A percentile compares a stretch with the other conserved stretches of the same genome.
phyloP scores from a whole-genome alignment of 345 rosid species.

The Hevea brasiliensis region DNA sequence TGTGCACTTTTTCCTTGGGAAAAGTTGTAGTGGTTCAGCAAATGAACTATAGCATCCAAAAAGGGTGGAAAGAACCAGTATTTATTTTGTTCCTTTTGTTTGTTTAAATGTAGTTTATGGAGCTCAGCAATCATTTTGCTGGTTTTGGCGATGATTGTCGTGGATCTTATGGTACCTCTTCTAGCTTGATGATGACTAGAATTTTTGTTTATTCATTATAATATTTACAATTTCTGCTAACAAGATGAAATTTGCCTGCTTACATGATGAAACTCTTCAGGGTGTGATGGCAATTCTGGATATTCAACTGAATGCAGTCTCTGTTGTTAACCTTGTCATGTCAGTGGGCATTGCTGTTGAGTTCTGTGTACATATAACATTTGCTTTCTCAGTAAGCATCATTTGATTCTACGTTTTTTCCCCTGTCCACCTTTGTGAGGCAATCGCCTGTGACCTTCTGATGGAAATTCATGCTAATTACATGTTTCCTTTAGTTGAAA shows the following conservation, averaged over 20 bases:
- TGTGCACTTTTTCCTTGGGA: conserved; percentile 1
- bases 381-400: conserved; percentile 77
- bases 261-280: conserved; percentile 48
- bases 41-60: background rate
- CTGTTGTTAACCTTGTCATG: conserved; percentile 95
- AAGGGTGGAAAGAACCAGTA: background rate
- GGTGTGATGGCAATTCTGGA: conserved; percentile 88
- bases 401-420: background rate
- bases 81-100: conserved; percentile 13
- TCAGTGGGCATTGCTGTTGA: conserved; percentile 94
- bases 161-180: conserved; percentile 78
- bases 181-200: background rate
- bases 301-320: conserved; percentile 92
- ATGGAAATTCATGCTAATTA: conserved; percentile 1
- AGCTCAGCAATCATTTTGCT: conserved; percentile 86
- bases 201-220: background rate
- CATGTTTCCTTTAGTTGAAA: background rate
- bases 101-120: conserved; percentile 65
- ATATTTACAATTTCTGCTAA: conserved; percentile 6
- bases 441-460: background rate
- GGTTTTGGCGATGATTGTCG: conserved; percentile 78
- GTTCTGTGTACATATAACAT: conserved; percentile 94
- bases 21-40: background rate
- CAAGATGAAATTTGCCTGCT: conserved; percentile 6
- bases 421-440: background rate